These are phyloP conservation scores for Cenchrus fungigraminus DNA, from an alignment of 176 grass and related monocot species.

Conservation along the genomic window DNA sequence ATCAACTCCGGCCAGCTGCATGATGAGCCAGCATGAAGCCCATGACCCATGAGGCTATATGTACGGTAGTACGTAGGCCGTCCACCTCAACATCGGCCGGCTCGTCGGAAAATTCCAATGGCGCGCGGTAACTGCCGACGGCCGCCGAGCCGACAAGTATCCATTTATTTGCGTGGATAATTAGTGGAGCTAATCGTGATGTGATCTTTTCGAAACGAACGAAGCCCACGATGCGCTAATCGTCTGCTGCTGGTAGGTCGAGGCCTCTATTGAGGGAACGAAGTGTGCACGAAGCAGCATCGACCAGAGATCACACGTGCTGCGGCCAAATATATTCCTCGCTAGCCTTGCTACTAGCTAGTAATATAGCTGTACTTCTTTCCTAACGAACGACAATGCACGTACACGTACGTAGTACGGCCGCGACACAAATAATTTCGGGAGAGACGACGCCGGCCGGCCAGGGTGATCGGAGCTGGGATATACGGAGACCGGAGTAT, in stretches of 20 bases:
- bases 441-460: background rate
- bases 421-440: background rate
- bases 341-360: too few species aligned
- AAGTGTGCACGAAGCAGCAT: background rate
- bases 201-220: background rate
- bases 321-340: background rate
- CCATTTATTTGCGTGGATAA: too few species aligned
- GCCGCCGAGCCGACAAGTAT: background rate
- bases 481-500: background rate
- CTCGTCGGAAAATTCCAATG: background rate
- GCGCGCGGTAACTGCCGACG: background rate
- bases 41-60: too few species aligned
- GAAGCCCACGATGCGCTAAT: background rate
- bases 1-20: too few species aligned
- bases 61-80: too few species aligned
- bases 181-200: background rate
- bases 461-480: background rate
- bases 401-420: background rate
- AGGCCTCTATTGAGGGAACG: background rate
- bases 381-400: background rate
- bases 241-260: background rate
- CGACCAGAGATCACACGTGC: background rate
- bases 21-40: too few species aligned
- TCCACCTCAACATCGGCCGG: background rate
- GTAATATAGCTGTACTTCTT: too few species aligned